These are phyloP conservation scores for Gilbertella persicaria DNA, from an alignment of 371 early-diverging fungal species.

Conservation along the genomic window DNA sequence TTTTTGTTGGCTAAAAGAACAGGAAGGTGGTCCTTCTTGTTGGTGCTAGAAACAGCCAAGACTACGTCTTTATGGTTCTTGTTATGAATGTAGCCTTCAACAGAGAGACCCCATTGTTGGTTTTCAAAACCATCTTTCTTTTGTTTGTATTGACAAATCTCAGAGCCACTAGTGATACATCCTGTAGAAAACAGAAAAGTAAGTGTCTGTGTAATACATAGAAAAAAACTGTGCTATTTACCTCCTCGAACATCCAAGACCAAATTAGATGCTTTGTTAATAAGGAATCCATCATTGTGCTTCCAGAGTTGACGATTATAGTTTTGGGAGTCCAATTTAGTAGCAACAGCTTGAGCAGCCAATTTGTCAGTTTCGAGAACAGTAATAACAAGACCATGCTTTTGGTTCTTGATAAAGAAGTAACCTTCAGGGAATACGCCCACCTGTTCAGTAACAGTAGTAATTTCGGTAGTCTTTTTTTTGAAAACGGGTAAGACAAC, in stretches of 20 bases:
- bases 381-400: constrained; percentile 48
- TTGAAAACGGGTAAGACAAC: constrained; percentile 42
- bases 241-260: constrained; percentile 64
- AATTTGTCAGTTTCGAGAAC: constrained; percentile 30
- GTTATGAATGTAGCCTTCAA: constrained; percentile 43
- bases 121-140: constrained; percentile 38
- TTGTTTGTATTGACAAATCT: constrained; percentile 45
- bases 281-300: constrained; percentile 54
- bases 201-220: constrained; percentile 3
- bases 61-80: constrained; percentile 30
- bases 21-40: not conserved
- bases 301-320: constrained; percentile 60
- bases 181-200: constrained; percentile 18
- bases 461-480: constrained; percentile 23
- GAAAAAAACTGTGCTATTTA: constrained; percentile 17
- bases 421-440: constrained; percentile 57
- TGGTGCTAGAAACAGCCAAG: constrained; percentile 21
- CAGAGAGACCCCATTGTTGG: constrained; percentile 45
- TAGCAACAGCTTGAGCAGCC: constrained; percentile 39
- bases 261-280: constrained; percentile 56
- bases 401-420: constrained; percentile 64
- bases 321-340: constrained; percentile 41
- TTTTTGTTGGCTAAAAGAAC: constrained; percentile 26
- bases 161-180: constrained; percentile 29
- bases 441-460: constrained; percentile 21